Evolutionary conservation across 768 basidiomycete species (phyloP), one percentile per base, ranked within the genome.

Genomic region (Tricholomella constricta): DNA sequence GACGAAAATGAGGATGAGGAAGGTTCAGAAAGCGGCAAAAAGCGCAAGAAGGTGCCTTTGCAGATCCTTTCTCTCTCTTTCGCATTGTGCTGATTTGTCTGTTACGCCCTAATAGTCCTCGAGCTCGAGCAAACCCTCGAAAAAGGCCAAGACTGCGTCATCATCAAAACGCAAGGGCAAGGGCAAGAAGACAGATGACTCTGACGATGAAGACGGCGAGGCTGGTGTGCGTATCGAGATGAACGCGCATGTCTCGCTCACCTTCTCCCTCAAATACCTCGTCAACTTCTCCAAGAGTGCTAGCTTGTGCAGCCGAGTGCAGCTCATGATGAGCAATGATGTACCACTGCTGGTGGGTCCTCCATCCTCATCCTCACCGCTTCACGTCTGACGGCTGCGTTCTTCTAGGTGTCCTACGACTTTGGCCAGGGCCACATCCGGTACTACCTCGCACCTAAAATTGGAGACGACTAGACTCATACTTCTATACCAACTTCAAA

Each of bases 361-460:
- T 23, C 37, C 40, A 36, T 22, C 17, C 12, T 50, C 17, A n/a
- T 25, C 34, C 2, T 10, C 29, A 12, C 26, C 12, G 22, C n/a
- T 14, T 26, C 10, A 8, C n/a, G 7, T 12, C 25, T 3, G 3
- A 22, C 1, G 17, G 9, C n/a, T 17, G n/a, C 23, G 10, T 3
- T 45, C 19, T 26, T 23, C 6, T 36, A 93, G 91, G 91, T 94
- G 37, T 85, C 88, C 34, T 98, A 94, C 72, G 84, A 88, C 56
- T 98, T 97, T 63, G 85, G 84, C 40, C 88, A 91, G 65, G 95
- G 95, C 1, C 78, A 81, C 61, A 91, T 98, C 68, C 83, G 88
- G 56, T 98, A 96, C 79, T 98, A 94, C 78, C 82, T 98, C 49
- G 95, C 95, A 38, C 95, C 95, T 20, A 98, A 98, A 77, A 94